Conservation (phyloP, 2,329 filamentous ascomycete species). For the Monilinia polystroma region DNA sequence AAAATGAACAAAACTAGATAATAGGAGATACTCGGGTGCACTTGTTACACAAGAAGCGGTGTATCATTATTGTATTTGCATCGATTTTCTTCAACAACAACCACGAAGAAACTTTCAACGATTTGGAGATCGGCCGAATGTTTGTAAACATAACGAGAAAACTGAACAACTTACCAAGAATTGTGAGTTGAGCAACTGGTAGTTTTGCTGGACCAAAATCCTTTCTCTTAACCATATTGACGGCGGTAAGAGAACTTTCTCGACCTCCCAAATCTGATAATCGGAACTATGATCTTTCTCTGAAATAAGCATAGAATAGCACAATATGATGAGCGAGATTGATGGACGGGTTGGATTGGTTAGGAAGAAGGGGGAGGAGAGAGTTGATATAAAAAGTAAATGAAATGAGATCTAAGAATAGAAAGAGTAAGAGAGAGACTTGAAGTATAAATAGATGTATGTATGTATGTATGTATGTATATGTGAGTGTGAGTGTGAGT, state of each 20-base stretch:
- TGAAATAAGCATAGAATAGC: background rate
- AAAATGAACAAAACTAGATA: background rate
- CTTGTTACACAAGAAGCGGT: too few species aligned
- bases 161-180: constrained; percentile 61
- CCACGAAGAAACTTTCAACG: constrained; percentile 23
- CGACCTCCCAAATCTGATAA: background rate
- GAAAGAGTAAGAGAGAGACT: too few species aligned
- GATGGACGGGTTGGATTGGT: too few species aligned
- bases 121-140: constrained; percentile 19
- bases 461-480: too few species aligned
- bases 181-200: constrained; percentile 72
- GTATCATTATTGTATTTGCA: too few species aligned
- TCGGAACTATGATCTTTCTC: background rate
- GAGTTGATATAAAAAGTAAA: too few species aligned
- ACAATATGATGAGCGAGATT: background rate
- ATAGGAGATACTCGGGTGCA: background rate
- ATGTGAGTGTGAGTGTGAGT: too few species aligned
- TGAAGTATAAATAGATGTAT: too few species aligned
- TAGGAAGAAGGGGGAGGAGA: background rate
- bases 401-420: too few species aligned
- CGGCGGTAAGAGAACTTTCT: constrained; percentile 9
- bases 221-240: constrained; percentile 31
- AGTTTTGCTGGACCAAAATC: constrained; percentile 55
- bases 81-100: background rate
- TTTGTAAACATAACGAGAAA: background rate